phyloP scores from a whole-genome alignment of 208 protist species.

The Phytomonas francai region DNA sequence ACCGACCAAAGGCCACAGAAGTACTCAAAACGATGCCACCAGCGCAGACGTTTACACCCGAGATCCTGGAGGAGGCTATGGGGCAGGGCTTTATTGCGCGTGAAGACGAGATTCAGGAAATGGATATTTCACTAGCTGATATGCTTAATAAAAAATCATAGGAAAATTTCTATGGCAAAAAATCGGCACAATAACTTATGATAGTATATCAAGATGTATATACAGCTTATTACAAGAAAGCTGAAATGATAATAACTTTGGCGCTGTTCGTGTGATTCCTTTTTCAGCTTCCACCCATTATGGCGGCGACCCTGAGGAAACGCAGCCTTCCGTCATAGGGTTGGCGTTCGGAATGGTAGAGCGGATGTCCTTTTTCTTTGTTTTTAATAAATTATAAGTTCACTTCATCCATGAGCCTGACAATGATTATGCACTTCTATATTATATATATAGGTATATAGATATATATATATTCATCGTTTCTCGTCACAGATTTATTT shows the following conservation, averaged over 20 bases:
- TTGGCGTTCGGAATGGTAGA: background rate
- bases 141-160: background rate
- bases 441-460: background rate
- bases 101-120: conserved; percentile 7
- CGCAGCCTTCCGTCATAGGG: background rate
- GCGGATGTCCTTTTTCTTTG: background rate
- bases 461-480: background rate
- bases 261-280: background rate
- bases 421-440: background rate
- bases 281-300: background rate
- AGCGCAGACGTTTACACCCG: conserved; percentile 30
- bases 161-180: background rate
- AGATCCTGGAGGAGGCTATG: conserved; percentile 26
- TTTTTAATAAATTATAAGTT: background rate
- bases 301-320: background rate
- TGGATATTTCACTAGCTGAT: background rate
- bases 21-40: conserved; percentile 31
- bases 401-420: background rate
- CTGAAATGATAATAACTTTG: background rate
- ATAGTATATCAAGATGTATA: background rate
- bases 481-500: background rate
- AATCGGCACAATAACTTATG: background rate
- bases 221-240: background rate
- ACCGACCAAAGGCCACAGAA: conserved; percentile 29
- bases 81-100: conserved; percentile 28